Percentiles rank a stretch among this genome's conserved stretches.
phyloP scores from a whole-genome alignment of 192 early-diverging fungal species.

The Chytriomyces confervae region DNA sequence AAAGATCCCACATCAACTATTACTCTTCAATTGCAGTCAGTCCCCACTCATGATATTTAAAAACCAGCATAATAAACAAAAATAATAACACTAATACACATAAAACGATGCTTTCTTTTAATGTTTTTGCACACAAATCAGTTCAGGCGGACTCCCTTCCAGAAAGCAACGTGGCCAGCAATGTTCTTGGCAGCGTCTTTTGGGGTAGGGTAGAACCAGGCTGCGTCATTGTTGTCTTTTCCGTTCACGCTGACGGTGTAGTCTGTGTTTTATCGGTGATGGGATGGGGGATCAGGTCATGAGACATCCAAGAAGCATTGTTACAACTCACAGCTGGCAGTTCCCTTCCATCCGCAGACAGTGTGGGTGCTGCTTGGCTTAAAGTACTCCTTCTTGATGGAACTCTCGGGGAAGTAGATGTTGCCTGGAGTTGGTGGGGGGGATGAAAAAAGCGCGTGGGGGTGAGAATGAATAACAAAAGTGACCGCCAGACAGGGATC shows the following conservation, averaged over 20 bases:
- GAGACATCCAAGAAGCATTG: not conserved
- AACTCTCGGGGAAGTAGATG: slow-evolving; percentile 47
- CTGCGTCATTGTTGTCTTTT: slow-evolving; percentile 52
- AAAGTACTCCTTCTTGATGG: slow-evolving; percentile 52
- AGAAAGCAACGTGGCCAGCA: slow-evolving; percentile 55
- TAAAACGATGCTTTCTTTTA: too few species aligned
- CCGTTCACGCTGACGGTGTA: slow-evolving; percentile 53
- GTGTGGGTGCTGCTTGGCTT: slow-evolving; percentile 42
- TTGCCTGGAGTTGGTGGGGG: slow-evolving; percentile 16
- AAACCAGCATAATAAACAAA: too few species aligned
- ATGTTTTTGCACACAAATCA: not conserved
- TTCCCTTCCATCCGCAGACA: slow-evolving; percentile 56
- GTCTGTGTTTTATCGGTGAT: slow-evolving; percentile 25
- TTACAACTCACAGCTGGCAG: slow-evolving; percentile 20
- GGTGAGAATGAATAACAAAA: not conserved
- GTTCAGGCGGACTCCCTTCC: slow-evolving; percentile 48
- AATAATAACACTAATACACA: too few species aligned
- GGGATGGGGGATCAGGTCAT: not conserved
- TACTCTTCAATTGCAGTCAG: too few species aligned
- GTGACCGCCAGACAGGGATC: too few species aligned
- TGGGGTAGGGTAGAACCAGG: slow-evolving; percentile 56
- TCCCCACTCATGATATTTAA: too few species aligned
- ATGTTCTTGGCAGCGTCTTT: slow-evolving; percentile 55
- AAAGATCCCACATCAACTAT: too few species aligned
- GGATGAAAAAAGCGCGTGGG: not conserved